A percentile compares a stretch with the other conserved stretches of the same genome.
Conservation (phyloP, 345 rosid genomes). For the Pistacia atlantica region DNA sequence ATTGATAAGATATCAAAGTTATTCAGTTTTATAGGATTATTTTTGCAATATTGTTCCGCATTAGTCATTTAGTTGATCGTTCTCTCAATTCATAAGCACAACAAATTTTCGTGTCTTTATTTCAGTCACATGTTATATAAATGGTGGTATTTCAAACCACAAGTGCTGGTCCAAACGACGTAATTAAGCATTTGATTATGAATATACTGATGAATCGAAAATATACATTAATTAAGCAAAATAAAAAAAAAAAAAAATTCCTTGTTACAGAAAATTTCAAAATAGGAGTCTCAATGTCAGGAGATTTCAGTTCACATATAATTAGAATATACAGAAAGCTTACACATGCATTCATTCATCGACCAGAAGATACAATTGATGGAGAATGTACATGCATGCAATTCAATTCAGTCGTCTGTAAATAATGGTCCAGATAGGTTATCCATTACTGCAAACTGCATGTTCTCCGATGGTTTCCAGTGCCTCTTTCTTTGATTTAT, state of each 20-base stretch:
- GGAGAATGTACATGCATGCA: constrained; percentile 20
- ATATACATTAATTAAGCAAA: constrained; percentile 26
- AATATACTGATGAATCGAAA: constrained; percentile 3
- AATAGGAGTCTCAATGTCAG: constrained; percentile 17
- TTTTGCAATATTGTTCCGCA: too few relatives aligned
- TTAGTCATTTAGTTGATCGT: too few relatives aligned
- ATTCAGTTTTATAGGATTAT: too few relatives aligned
- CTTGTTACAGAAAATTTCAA: not conserved
- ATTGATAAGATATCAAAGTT: too few relatives aligned
- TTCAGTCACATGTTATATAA: too few relatives aligned
- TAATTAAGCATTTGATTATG: constrained; percentile 15
- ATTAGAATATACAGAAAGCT: constrained; percentile 20
- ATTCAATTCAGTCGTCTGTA: constrained; percentile 46
- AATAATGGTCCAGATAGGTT: constrained; percentile 58
- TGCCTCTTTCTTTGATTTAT: constrained; percentile 87
- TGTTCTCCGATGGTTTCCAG: constrained; percentile 84
- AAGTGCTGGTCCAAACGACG: not conserved
- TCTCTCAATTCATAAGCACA: too few relatives aligned
- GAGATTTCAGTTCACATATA: not conserved
- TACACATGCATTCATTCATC: not conserved
- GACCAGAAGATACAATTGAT: constrained; percentile 4
- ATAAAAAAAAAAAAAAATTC: constrained; percentile 20
- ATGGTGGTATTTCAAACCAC: too few relatives aligned
- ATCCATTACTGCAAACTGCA: constrained; percentile 63
- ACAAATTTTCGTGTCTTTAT: too few relatives aligned